Percentiles rank a stretch among this genome's conserved stretches.
Evolutionary conservation across 768 basidiomycete genomes (phyloP).

Genomic region (Filobasidium floriforme): DNA sequence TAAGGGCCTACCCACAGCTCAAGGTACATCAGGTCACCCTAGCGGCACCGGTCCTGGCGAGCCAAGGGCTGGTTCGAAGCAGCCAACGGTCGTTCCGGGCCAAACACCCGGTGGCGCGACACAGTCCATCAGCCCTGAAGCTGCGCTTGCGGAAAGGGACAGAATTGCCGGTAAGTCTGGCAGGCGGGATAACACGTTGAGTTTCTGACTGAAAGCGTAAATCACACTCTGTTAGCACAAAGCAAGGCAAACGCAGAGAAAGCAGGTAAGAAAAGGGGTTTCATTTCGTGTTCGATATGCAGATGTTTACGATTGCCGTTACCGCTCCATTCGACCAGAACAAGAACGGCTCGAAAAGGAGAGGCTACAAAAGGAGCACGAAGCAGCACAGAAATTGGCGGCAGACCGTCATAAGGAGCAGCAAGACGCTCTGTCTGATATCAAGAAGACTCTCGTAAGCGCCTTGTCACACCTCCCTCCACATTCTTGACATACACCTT

Average conservation of each 20-base stretch:
- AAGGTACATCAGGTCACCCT: too few species aligned
- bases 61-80: too few species aligned
- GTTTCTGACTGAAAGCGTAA: too few species aligned
- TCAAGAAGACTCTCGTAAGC: conserved; percentile 37
- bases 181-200: neutral
- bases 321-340: conserved; percentile 32
- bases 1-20: too few species aligned
- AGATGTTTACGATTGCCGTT: neutral
- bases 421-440: conserved; percentile 32
- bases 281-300: neutral
- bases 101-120: neutral
- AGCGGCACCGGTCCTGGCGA: too few species aligned
- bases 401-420: conserved; percentile 39
- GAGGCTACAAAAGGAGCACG: conserved; percentile 29
- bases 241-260: conserved; percentile 23
- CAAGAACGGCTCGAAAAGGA: conserved; percentile 36
- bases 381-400: conserved; percentile 33
- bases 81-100: neutral
- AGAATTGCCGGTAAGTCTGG: conserved; percentile 16
- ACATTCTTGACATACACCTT: too few species aligned
- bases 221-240: conserved; percentile 5
- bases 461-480: neutral
- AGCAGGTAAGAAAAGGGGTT: conserved; percentile 18
- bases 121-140: conserved; percentile 9
- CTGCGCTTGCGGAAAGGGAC: conserved; percentile 14